phyloP scores from a whole-genome alignment of 164 flowering plant genomes.

The Vitis cinerea region DNA sequence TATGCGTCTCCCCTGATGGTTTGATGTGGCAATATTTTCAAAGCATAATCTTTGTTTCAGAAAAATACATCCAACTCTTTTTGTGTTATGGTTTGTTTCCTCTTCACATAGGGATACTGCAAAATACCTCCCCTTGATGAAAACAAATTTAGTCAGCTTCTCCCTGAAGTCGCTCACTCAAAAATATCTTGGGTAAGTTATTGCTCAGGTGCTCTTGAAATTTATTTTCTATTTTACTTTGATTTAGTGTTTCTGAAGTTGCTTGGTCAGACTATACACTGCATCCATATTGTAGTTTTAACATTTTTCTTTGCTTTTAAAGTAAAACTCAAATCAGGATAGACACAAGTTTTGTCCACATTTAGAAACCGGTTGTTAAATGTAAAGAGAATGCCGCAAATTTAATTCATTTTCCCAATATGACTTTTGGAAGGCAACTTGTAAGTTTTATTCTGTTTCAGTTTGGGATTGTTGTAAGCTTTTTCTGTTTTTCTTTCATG shows the following conservation, averaged over 20 bases:
- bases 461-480: neutral
- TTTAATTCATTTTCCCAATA: neutral
- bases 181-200: conserved; percentile 68
- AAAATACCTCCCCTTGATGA: conserved; percentile 65
- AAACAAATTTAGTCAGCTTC: conserved; percentile 69
- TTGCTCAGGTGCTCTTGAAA: neutral
- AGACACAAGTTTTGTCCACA: too few relatives aligned
- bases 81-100: neutral
- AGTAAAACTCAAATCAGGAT: too few relatives aligned
- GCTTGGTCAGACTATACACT: too few relatives aligned
- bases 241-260: too few relatives aligned
- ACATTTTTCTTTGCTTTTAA: too few relatives aligned
- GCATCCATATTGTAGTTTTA: too few relatives aligned
- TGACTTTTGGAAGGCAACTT: neutral
- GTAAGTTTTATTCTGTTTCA: neutral
- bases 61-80: neutral
- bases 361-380: neutral
- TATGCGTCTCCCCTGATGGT: too few relatives aligned
- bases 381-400: neutral
- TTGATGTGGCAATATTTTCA: too few relatives aligned
- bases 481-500: neutral
- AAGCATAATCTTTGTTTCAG: neutral
- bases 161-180: conserved; percentile 70
- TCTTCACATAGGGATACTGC: conserved; percentile 66
- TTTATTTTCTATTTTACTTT: neutral